Conservation (phyloP, 2,329 filamentous ascomycete species). For the Plectosphaerella cucumerina region DNA sequence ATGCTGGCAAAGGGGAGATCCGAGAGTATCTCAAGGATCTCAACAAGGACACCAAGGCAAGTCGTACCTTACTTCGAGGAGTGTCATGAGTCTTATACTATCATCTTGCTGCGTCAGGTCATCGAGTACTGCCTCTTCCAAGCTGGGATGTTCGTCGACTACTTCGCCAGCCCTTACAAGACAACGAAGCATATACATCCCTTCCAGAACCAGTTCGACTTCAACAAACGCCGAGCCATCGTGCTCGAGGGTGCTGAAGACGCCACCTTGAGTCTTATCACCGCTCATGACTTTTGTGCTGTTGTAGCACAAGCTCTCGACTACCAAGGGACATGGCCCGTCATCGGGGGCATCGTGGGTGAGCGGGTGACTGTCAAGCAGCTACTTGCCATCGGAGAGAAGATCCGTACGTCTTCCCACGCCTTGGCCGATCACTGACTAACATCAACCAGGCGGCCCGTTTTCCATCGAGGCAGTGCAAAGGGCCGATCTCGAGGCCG, state of each 20-base stretch:
- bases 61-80: not conserved
- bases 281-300: slow-evolving; percentile 35
- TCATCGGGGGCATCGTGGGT: slow-evolving; percentile 34
- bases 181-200: slow-evolving; percentile 38
- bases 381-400: slow-evolving; percentile 33
- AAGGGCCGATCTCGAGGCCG: slow-evolving; percentile 41
- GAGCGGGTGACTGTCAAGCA: slow-evolving; percentile 27
- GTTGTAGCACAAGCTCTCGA: slow-evolving; percentile 37
- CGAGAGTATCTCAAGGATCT: slow-evolving; percentile 45
- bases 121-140: slow-evolving; percentile 55
- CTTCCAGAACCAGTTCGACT: slow-evolving; percentile 33
- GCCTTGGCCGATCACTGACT: slow-evolving; percentile 20
- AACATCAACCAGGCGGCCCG: not conserved
- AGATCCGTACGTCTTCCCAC: slow-evolving; percentile 22
- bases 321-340: slow-evolving; percentile 38
- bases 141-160: slow-evolving; percentile 50
- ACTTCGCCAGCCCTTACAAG: slow-evolving; percentile 45
- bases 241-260: slow-evolving; percentile 36
- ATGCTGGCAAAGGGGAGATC: slow-evolving; percentile 43
- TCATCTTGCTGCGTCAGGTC: slow-evolving; percentile 26
- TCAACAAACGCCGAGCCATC: slow-evolving; percentile 36
- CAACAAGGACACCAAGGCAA: slow-evolving; percentile 41
- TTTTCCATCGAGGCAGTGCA: slow-evolving; percentile 37
- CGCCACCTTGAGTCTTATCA: slow-evolving; percentile 37
- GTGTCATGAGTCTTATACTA: not conserved